These are phyloP conservation scores for Rhodocollybia butyracea DNA, from an alignment of 768 basidiomycete genomes.

Conservation along the genomic window DNA sequence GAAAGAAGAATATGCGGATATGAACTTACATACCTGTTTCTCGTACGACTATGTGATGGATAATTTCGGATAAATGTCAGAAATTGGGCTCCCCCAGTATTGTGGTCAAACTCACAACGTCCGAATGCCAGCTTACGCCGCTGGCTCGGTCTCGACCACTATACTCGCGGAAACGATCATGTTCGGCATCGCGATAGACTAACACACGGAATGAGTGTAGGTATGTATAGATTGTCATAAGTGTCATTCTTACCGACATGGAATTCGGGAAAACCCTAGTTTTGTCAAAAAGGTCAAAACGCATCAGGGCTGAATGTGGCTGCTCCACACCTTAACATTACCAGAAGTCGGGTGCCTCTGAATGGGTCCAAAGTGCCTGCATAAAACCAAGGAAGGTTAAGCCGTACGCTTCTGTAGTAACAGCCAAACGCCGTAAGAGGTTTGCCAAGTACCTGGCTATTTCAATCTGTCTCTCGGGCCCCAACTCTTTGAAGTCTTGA, in stretches of 20 bases:
- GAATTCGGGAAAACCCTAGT: slow-evolving; percentile 58
- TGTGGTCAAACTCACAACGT: slow-evolving; percentile 35
- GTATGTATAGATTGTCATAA: not conserved
- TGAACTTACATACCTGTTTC: too few species aligned
- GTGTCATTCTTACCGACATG: slow-evolving; percentile 41
- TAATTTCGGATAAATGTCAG: not conserved
- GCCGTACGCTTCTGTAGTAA: too few species aligned
- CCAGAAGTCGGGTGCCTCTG: slow-evolving; percentile 46
- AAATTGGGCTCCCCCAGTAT: not conserved
- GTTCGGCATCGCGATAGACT: slow-evolving; percentile 50
- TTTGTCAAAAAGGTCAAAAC: too few species aligned
- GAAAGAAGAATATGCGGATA: too few species aligned
- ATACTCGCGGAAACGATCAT: slow-evolving; percentile 43
- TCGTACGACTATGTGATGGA: slow-evolving; percentile 40
- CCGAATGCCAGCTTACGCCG: slow-evolving; percentile 51
- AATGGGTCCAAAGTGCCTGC: slow-evolving; percentile 43
- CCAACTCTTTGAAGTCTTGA: slow-evolving; percentile 61
- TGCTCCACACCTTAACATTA: slow-evolving; percentile 49
- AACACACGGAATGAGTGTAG: not conserved
- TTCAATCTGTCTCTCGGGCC: slow-evolving; percentile 49
- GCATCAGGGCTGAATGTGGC: too few species aligned
- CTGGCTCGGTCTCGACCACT: slow-evolving; percentile 37
- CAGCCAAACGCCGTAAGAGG: not conserved
- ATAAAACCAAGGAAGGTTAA: not conserved
- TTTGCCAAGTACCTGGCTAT: slow-evolving; percentile 34